Evolutionary conservation across 495 filamentous ascomycete genomes (phyloP).

Genomic region (Annulohypoxylon nitens): DNA sequence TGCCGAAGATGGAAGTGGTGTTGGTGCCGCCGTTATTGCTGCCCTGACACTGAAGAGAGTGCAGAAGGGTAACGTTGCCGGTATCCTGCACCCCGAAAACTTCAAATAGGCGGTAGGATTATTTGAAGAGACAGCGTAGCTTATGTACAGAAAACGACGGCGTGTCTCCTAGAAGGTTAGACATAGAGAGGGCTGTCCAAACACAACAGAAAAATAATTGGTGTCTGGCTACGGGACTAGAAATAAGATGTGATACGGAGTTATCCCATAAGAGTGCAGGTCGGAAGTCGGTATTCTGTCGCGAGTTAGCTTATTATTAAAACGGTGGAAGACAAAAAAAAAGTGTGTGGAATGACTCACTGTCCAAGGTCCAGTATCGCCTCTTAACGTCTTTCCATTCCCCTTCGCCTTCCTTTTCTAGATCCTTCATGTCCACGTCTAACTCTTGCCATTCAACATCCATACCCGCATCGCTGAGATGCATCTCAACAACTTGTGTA

Average conservation of each 20-base stretch:
- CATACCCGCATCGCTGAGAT: constrained; percentile 89
- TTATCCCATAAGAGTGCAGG: constrained; percentile 73
- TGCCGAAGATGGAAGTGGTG: constrained; percentile 94
- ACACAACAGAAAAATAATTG: constrained; percentile 29
- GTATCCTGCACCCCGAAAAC: constrained; percentile 80
- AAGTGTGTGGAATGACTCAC: constrained; percentile 52
- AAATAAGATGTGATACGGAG: constrained; percentile 35
- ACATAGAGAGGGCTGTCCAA: constrained; percentile 42
- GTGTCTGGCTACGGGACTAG: constrained; percentile 44
- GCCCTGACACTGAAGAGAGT: constrained; percentile 91
- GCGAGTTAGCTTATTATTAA: constrained; percentile 34
- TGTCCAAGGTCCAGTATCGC: constrained; percentile 87
- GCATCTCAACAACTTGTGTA: constrained; percentile 90
- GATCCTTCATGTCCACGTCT: constrained; percentile 70
- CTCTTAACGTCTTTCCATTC: constrained; percentile 90
- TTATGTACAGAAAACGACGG: constrained; percentile 16
- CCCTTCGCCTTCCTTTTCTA: constrained; percentile 64
- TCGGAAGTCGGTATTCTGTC: constrained; percentile 62
- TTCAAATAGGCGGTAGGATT: constrained; percentile 52
- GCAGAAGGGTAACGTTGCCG: constrained; percentile 80
- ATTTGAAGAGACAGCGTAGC: constrained; percentile 10
- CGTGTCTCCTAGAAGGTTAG: constrained; percentile 45
- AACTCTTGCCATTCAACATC: constrained; percentile 89
- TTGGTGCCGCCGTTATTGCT: constrained; percentile 95
- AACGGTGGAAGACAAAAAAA: constrained; percentile 20